These are phyloP conservation scores for Botrytis pseudocinerea DNA, from an alignment of 2,329 filamentous ascomycete genomes.

Conservation along the genomic window DNA sequence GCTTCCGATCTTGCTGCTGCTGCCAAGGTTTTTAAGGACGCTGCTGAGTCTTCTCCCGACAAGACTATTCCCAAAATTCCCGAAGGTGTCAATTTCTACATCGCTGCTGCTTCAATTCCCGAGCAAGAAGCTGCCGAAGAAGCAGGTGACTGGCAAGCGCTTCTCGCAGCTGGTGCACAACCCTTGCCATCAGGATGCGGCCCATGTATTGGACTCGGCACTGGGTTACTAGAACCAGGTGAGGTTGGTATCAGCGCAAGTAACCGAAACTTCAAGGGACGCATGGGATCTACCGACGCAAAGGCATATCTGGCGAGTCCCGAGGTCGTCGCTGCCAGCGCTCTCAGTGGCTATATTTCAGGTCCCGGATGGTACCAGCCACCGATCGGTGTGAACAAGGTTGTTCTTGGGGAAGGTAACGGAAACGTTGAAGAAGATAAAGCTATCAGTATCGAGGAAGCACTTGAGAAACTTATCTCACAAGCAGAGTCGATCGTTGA, in stretches of 20 bases:
- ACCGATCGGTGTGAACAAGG: slow-evolving; percentile 67
- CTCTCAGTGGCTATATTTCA: slow-evolving; percentile 68
- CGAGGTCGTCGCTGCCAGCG: slow-evolving; percentile 89
- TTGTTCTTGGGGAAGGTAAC: slow-evolving; percentile 70
- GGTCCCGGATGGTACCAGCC: slow-evolving; percentile 78
- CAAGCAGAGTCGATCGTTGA: slow-evolving; percentile 58
- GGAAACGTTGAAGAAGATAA: slow-evolving; percentile 64
- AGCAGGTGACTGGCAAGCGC: slow-evolving; percentile 79
- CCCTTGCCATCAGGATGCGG: slow-evolving; percentile 73
- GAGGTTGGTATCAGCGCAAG: slow-evolving; percentile 82
- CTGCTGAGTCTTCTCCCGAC: slow-evolving; percentile 60
- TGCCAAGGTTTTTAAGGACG: slow-evolving; percentile 81
- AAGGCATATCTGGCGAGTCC: slow-evolving; percentile 86
- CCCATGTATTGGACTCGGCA: slow-evolving; percentile 81
- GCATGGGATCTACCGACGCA: slow-evolving; percentile 79
- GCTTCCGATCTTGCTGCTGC: slow-evolving; percentile 79
- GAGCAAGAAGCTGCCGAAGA: slow-evolving; percentile 80
- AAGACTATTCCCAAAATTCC: slow-evolving; percentile 66
- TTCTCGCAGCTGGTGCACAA: slow-evolving; percentile 77
- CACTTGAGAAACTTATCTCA: slow-evolving; percentile 68
- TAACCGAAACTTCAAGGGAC: slow-evolving; percentile 89
- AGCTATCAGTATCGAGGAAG: slow-evolving; percentile 66
- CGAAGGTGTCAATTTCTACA: slow-evolving; percentile 78
- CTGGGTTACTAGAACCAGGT: slow-evolving; percentile 76
- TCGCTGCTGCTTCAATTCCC: slow-evolving; percentile 77